Evolutionary conservation across 192 early-diverging fungal species (phyloP).

Genomic region (Backusella liffmaniae): DNA sequence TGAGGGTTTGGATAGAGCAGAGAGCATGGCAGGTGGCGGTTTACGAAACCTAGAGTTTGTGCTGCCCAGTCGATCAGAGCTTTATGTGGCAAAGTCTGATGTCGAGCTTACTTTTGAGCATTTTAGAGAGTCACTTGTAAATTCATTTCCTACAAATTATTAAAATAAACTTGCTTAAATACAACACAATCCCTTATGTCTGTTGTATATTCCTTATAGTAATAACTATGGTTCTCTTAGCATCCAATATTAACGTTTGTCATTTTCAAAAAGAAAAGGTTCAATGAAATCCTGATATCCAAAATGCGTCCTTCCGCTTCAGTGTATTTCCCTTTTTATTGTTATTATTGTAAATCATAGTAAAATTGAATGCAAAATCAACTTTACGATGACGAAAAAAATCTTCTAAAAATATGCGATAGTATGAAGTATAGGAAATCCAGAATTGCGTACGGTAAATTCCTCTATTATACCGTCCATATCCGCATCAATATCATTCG

Average conservation of each 20-base stretch:
- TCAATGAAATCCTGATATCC: too few species aligned
- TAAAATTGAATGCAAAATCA: too few species aligned
- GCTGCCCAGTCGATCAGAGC: slow-evolving; percentile 37
- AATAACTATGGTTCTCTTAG: neutral
- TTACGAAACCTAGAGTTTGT: slow-evolving; percentile 50
- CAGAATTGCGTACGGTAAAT: slow-evolving; percentile 57
- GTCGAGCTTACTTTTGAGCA: slow-evolving; percentile 43
- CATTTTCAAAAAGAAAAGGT: too few species aligned
- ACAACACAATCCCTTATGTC: too few species aligned
- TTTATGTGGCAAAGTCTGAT: slow-evolving; percentile 11
- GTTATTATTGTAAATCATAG: too few species aligned
- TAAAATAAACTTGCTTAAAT: slow-evolving; percentile 12
- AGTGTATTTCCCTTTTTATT: too few species aligned
- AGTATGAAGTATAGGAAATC: slow-evolving; percentile 60
- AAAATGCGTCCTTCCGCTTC: too few species aligned
- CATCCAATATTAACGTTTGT: neutral
- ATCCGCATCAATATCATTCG: slow-evolving; percentile 79
- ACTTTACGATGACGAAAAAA: too few species aligned
- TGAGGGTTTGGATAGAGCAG: slow-evolving; percentile 37
- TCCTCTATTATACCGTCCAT: slow-evolving; percentile 79
- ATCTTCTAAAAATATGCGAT: slow-evolving; percentile 55
- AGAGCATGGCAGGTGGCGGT: slow-evolving; percentile 32
- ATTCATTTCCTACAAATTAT: slow-evolving; percentile 44
- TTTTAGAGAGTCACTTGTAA: slow-evolving; percentile 42
- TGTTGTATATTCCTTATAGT: too few species aligned